Evolutionary conservation across 495 filamentous ascomycete genomes (phyloP), one percentile per base, ranked within the genome.

Genomic region (Penicillium egyptiacum): DNA sequence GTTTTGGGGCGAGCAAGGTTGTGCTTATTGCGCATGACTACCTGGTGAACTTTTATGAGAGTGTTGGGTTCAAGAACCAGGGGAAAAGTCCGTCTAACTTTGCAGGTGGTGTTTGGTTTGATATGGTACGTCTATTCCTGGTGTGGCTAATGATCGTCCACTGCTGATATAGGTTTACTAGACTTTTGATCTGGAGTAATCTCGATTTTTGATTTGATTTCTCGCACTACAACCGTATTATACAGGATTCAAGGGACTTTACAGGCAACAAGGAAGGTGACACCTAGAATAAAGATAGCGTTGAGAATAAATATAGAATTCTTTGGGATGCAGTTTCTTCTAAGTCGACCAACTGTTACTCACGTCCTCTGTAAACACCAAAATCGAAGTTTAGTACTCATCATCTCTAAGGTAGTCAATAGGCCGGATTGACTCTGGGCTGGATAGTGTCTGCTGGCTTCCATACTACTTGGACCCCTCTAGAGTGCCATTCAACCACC

Each of bases 21-120:
- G 35, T 63, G 16, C 47, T 66, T 16, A 59, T 68, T 53, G 60
- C 57, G 11, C 66, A 66, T 59, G 63, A 64, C 28, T 56, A 68
- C 39, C 55, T 66, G 55, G 44, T 68, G 14, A 25, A 40, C 10
- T 68, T 68, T 51, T 68, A 68, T 61, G 66, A 63, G 39, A 55
- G 60, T 46, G 50, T 30, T 17, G 63, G 66, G 14, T 66, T 68
- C 41, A 49, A 58, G 53, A 62, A 64, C 12, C 30, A 10, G 14
- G 63, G 63, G 43, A 7, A 17, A 2, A 66, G 66, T 47, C 14
- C 31, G 30, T 61, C 55, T 48, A 46, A 4, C 4, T 68, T 64
- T 62, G 63, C 56, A 0, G 60, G 63, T 5, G 60, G 56, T 43
- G 58, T 28, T 14, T 68, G 66, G 66, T 60, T 26, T 62, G 57